These are phyloP conservation scores for Pseudomicrostroma phylloplanum DNA, from an alignment of 1,284 basidiomycete species.

Conservation along the genomic window DNA sequence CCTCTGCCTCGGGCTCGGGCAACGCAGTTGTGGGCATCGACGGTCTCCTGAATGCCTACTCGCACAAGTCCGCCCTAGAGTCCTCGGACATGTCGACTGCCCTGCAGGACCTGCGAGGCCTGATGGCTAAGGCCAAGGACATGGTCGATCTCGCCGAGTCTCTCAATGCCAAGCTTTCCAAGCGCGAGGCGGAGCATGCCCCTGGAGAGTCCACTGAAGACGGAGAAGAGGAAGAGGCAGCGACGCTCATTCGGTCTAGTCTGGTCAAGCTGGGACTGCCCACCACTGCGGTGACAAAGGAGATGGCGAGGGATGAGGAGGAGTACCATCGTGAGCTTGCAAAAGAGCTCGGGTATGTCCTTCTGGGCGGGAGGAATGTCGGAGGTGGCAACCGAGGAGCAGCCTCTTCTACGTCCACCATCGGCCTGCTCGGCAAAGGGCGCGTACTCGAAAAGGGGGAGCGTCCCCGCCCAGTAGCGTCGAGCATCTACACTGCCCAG, in stretches of 20 bases:
- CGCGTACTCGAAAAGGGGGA: slow-evolving; percentile 48
- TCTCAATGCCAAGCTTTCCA: slow-evolving; percentile 73
- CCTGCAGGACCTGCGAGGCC: slow-evolving; percentile 78
- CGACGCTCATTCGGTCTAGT: slow-evolving; percentile 65
- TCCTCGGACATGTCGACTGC: slow-evolving; percentile 68
- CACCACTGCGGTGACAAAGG: slow-evolving; percentile 73
- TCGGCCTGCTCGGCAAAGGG: slow-evolving; percentile 32
- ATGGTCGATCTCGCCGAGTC: slow-evolving; percentile 83
- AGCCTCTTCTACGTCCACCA: slow-evolving; percentile 41
- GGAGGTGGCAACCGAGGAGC: background rate
- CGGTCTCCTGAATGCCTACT: slow-evolving; percentile 6
- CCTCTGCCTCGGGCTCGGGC: background rate
- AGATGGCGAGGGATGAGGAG: slow-evolving; percentile 79
- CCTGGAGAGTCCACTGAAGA: background rate
- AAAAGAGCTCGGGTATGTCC: slow-evolving; percentile 69
- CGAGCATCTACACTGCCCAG: slow-evolving; percentile 14
- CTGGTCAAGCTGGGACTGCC: slow-evolving; percentile 80
- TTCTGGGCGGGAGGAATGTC: slow-evolving; percentile 57
- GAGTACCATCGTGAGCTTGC: slow-evolving; percentile 76
- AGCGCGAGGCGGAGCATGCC: slow-evolving; percentile 41
- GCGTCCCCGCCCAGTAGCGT: slow-evolving; percentile 15
- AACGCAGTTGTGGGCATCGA: slow-evolving; percentile 11
- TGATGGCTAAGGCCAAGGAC: slow-evolving; percentile 84
- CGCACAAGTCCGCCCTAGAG: slow-evolving; percentile 58
- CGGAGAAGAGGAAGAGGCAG: slow-evolving; percentile 60